Base-by-base conservation (phyloP, 306 rosid species). In the Quercus wislizeni region DNA sequence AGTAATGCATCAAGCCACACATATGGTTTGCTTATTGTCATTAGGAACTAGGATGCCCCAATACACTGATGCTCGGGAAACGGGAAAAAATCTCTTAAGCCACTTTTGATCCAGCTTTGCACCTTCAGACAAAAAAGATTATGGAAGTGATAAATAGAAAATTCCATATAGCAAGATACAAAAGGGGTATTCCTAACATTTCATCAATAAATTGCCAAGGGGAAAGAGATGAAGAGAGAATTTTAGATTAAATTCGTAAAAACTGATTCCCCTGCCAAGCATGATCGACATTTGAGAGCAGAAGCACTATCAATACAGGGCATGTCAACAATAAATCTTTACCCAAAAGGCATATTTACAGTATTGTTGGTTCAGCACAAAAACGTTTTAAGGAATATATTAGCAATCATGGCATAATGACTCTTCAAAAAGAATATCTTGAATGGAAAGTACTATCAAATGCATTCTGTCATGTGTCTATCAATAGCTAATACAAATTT, bases 1-100 rank as follows among this genome's bases (percentile, higher is more conserved):
- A 95, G 84, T 76, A 95, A 85, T 82, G 98, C 99, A 87, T 95
- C 99, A 87, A 95, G 91, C 97, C 99, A 95, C 78, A 92, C 99
- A 71, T 95, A 95, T 89, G 28, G 98, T 95, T 81, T 95, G 99
- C 77, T 79, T 87, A 83, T 81, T 75, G 87, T 95, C 99, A 81
- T 91, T 85, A 21, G 99, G 99, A 79, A 95, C 89, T 28, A 90
- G 98, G 83, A 95, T 92, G 75, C 99, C 97, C 98, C 98, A 91
- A 71, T 38, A 1, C 46, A 38, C 46, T 38, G 11, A 38, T 38
- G 46, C 46, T 7, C 2, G 0, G 46, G 46, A 95, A 82, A 92
- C 88, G 64, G 99, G 91, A 73, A 95, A 95, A 87, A 81, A 90
- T 83, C 85, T 82, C 11, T 23, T 59, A 95, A 82, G 82, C 99